Conservation (phyloP, 139 green algal genomes). For the Micromonas pusilla region DNA sequence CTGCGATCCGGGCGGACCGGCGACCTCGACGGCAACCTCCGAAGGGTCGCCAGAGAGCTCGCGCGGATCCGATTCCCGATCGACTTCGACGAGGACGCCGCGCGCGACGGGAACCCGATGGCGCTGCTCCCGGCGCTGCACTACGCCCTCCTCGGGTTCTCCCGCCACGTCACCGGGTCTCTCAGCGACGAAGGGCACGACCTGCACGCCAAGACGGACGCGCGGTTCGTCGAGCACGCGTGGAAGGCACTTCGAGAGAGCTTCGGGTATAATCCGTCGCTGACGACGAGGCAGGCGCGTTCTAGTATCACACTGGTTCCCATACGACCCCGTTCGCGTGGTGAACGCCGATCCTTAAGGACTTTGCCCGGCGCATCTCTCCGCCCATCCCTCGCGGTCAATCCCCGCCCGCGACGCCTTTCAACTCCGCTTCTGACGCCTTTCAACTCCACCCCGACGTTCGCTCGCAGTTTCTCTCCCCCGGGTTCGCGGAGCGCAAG, state of each 20-base stretch:
- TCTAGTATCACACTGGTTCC: no score
- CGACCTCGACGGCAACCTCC: neutral
- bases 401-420: no score
- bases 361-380: no score
- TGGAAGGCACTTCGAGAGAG: conserved; percentile 2
- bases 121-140: conserved; percentile 23
- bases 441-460: no score
- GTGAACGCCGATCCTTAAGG: no score
- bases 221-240: conserved; percentile 19
- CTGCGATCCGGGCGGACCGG: neutral
- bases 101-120: neutral
- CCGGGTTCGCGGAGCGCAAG: conserved; percentile 27
- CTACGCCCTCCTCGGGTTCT: conserved; percentile 22
- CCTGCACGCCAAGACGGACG: conserved; percentile 15
- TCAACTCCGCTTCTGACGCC: no score
- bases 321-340: no score
- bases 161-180: neutral
- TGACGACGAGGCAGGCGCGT: neutral
- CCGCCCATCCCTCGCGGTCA: no score
- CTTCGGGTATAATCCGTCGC: neutral
- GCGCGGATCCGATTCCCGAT: neutral
- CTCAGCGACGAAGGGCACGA: conserved; percentile 6
- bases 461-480: conserved; percentile 21
- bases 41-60: neutral
- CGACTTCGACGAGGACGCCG: neutral